phyloP scores from a whole-genome alignment of 2,329 filamentous ascomycete genomes.

The Cercospora canescens region DNA sequence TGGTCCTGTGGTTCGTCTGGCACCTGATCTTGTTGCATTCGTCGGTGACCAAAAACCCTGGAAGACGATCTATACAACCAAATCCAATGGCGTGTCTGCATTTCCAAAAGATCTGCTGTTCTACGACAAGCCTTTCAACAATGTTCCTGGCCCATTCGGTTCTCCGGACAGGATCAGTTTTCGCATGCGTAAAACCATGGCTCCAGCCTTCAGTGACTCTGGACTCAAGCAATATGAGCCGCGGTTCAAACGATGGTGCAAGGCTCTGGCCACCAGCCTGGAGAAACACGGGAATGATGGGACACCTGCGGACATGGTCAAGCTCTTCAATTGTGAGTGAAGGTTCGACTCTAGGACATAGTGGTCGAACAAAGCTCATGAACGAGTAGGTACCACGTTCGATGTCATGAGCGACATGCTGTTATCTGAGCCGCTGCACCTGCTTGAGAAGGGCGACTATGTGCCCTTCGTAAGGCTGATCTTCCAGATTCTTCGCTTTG shows the following conservation, averaged over 20 bases:
- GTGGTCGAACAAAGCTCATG: too few relatives aligned
- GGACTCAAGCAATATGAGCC: slow-evolving; percentile 30
- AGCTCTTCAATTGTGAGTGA: slow-evolving; percentile 25
- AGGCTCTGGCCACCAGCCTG: slow-evolving; percentile 21
- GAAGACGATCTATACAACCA: slow-evolving; percentile 29
- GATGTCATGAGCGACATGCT: slow-evolving; percentile 27
- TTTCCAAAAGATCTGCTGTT: slow-evolving; percentile 19
- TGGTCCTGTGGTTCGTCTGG: slow-evolving; percentile 42
- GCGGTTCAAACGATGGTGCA: slow-evolving; percentile 26
- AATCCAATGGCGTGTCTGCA: slow-evolving; percentile 8
- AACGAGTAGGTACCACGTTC: slow-evolving; percentile 23
- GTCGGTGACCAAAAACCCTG: slow-evolving; percentile 25
- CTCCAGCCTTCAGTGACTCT: slow-evolving; percentile 28
- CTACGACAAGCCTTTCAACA: neutral
- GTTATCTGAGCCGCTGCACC: too few relatives aligned
- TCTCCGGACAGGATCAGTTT: too few relatives aligned
- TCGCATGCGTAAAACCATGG: slow-evolving; percentile 24
- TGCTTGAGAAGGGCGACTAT: slow-evolving; percentile 27
- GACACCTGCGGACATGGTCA: slow-evolving; percentile 27
- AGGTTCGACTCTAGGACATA: too few relatives aligned
- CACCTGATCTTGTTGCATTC: slow-evolving; percentile 41
- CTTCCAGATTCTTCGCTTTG: too few relatives aligned
- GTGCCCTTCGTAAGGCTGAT: too few relatives aligned
- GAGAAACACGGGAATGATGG: slow-evolving; percentile 11
- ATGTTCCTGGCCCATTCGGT: slow-evolving; percentile 4